These are phyloP conservation scores for Podospora australis DNA, from an alignment of 495 filamentous ascomycete genomes.

Conservation along the genomic window DNA sequence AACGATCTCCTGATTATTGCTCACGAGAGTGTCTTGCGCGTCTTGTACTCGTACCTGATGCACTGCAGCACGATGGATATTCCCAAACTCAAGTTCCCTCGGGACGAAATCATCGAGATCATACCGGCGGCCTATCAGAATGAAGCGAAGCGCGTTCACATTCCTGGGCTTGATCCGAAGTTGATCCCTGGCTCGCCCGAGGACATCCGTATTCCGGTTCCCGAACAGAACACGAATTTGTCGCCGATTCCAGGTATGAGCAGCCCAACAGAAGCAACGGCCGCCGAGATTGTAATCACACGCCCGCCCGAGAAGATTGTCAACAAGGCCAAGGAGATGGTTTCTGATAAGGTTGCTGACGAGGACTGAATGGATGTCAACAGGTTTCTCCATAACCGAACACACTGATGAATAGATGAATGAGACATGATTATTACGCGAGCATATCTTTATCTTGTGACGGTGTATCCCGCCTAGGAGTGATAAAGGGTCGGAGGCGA, in stretches of 20 bases:
- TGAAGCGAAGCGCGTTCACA: conserved; percentile 75
- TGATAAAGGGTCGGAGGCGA: too few species aligned
- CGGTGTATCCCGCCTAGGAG: too few species aligned
- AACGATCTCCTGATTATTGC: conserved; percentile 97
- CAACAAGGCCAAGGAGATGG: conserved; percentile 38
- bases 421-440: neutral
- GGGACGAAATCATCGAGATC: conserved; percentile 97
- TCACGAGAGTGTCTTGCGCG: conserved; percentile 91
- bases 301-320: conserved; percentile 40
- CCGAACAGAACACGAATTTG: conserved; percentile 25
- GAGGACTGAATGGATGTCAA: conserved; percentile 30
- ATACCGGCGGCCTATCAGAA: conserved; percentile 98
- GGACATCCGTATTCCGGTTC: conserved; percentile 76
- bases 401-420: neutral
- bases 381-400: too few species aligned
- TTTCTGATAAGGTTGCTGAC: conserved; percentile 42
- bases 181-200: conserved; percentile 64
- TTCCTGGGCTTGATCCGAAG: conserved; percentile 42
- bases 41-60: conserved; percentile 97
- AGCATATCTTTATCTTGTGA: too few species aligned
- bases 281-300: conserved; percentile 15
- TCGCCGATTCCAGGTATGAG: conserved; percentile 30
- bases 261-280: conserved; percentile 24
- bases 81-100: conserved; percentile 85
- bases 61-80: conserved; percentile 96